These are phyloP conservation scores for Dryas alaskensis DNA, from an alignment of 306 rosid genomes.

Conservation along the genomic window DNA sequence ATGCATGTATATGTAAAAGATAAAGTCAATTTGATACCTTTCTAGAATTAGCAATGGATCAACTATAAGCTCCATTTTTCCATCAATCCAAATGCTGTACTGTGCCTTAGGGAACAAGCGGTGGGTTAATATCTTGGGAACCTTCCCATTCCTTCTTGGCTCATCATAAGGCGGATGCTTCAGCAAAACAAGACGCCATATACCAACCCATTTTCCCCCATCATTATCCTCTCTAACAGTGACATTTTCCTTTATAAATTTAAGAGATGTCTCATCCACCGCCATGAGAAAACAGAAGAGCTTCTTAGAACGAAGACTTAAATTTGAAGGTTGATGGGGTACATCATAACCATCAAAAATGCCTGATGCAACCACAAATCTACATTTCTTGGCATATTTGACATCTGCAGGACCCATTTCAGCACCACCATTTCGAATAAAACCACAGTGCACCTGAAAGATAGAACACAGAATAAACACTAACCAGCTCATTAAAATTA, in stretches of 20 bases:
- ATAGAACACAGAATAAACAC: constrained; percentile 5
- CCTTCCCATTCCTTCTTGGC: constrained; percentile 96
- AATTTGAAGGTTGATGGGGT: constrained; percentile 88
- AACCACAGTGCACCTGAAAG: constrained; percentile 87
- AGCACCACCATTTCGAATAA: constrained; percentile 82
- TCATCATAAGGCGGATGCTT: constrained; percentile 92
- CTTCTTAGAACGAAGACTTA: constrained; percentile 67
- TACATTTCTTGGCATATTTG: constrained; percentile 76
- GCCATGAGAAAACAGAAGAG: constrained; percentile 96
- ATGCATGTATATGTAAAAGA: background rate
- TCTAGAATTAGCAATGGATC: constrained; percentile 92
- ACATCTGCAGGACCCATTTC: constrained; percentile 67
- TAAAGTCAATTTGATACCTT: constrained; percentile 45
- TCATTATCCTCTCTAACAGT: constrained; percentile 62
- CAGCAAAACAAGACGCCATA: constrained; percentile 86
- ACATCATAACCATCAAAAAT: constrained; percentile 91
- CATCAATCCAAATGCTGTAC: constrained; percentile 97
- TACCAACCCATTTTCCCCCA: constrained; percentile 90
- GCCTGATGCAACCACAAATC: constrained; percentile 94
- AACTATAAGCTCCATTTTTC: constrained; percentile 94
- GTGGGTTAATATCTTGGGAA: constrained; percentile 91
- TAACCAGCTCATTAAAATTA: background rate
- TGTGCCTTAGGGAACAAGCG: constrained; percentile 84
- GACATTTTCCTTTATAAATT: constrained; percentile 68
- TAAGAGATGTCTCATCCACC: constrained; percentile 78